These are phyloP conservation scores for Fomitopsis pinicola DNA, from an alignment of 1,284 basidiomycete genomes.

Conservation along the genomic window DNA sequence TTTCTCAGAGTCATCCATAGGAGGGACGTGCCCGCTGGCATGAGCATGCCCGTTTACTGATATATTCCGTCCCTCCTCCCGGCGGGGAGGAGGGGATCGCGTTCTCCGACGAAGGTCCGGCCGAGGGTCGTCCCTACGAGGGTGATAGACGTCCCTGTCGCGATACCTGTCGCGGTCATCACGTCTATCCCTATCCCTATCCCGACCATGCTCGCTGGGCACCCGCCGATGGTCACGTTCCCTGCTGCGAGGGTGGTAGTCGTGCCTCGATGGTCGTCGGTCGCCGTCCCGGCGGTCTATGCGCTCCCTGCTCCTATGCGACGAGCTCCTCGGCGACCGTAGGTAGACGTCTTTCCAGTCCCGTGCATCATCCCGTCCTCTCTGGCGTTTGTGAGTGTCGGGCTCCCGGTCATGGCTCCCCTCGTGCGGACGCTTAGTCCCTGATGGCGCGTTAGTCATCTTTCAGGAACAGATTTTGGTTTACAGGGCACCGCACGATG, in stretches of 20 bases:
- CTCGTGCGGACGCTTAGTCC: slow-evolving; percentile 75
- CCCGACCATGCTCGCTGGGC: slow-evolving; percentile 35
- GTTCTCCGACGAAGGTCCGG: slow-evolving; percentile 14
- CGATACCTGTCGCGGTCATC: slow-evolving; percentile 23
- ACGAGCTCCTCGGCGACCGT: slow-evolving; percentile 30
- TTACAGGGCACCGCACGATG: slow-evolving; percentile 83
- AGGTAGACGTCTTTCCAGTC: slow-evolving; percentile 78
- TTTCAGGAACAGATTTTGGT: slow-evolving; percentile 50
- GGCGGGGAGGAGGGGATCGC: slow-evolving; percentile 8
- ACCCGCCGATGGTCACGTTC: slow-evolving; percentile 29
- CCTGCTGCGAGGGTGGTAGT: slow-evolving; percentile 28
- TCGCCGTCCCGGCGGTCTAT: slow-evolving; percentile 26
- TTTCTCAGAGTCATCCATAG: slow-evolving; percentile 47
- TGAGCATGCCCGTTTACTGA: slow-evolving; percentile 3
- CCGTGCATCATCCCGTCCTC: slow-evolving; percentile 55
- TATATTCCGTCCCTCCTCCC: slow-evolving; percentile 10
- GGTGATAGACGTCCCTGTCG: slow-evolving; percentile 21
- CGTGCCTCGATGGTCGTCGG: slow-evolving; percentile 30
- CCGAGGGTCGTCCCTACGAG: slow-evolving; percentile 14
- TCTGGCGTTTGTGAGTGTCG: slow-evolving; percentile 47
- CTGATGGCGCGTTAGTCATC: slow-evolving; percentile 82
- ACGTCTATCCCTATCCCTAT: slow-evolving; percentile 28
- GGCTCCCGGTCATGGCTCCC: slow-evolving; percentile 36
- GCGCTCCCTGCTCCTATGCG: slow-evolving; percentile 32
- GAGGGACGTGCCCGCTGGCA: slow-evolving; percentile 18